Base-by-base conservation (phyloP, 768 basidiomycete genomes). In the Leccinum truebloodii region DNA sequence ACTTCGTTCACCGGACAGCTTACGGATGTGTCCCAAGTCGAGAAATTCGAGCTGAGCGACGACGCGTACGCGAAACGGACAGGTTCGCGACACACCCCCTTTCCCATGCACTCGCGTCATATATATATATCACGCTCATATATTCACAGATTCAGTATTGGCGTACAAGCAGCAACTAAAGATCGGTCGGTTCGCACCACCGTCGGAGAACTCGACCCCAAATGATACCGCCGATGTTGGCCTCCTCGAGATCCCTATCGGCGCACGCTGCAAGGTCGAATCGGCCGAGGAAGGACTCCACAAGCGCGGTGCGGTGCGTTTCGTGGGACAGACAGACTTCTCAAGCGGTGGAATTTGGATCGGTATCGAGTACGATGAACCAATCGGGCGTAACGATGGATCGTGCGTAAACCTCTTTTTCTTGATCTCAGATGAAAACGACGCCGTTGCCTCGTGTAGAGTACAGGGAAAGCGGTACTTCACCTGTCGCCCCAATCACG, bases 291-390 rank as follows among this genome's bases (percentile, higher is more conserved):
- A 84, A 13, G 89, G 83, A 1, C 75, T 94, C 58, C 83, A 80
- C 54, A 92, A 92, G 72, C 84, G 92, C 5, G 96, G 96, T 0
- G 86, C 86, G 0, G 88, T 98, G 46, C 81, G 87, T n/a, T 98
- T 88, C 66, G 87, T 94, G 28, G 96, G 96, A 0, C 73, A 77
- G 39, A 93, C 95, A 0, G 80, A 81, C 58, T 97, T 98, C 69
- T 83, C 81, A 60, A 83, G 79, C 14, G 70, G 74, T 4, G 85
- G 88, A 0, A 74, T 85, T 1, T 98, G 95, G 95, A 83, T 98
- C 1, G 96, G 96, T 0, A 80, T 98, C 20, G 93, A 96, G 72
- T 92, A 95, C 69, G 96, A 98, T 70, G 96, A 98, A 67, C 95
- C 96, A 3, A 81, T 93, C 24, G 96, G 96, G 12, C 98, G 95